phyloP scores from a whole-genome alignment of 768 basidiomycete species.

The Suillus placidus region DNA sequence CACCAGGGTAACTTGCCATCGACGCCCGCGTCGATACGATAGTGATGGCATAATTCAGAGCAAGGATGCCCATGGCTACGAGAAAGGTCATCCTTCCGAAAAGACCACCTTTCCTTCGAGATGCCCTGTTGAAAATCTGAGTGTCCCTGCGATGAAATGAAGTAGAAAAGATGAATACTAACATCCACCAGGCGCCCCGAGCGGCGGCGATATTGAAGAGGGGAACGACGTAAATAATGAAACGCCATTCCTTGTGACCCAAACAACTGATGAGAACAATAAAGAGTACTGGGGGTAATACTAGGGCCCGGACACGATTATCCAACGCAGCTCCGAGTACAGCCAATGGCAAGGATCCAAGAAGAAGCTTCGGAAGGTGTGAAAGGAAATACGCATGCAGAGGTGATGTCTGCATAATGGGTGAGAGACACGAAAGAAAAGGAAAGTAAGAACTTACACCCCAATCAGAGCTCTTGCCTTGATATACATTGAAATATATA shows the following conservation, averaged over 20 bases:
- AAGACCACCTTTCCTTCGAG: slow-evolving; percentile 49
- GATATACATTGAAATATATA: slow-evolving; percentile 81
- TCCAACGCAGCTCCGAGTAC: slow-evolving; percentile 54
- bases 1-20: slow-evolving; percentile 87
- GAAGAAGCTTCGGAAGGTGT: slow-evolving; percentile 77
- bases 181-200: slow-evolving; percentile 65
- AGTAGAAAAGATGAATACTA: slow-evolving; percentile 29
- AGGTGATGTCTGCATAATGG: slow-evolving; percentile 62
- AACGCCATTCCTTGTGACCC: slow-evolving; percentile 98
- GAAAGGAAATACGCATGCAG: slow-evolving; percentile 63
- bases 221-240: slow-evolving; percentile 87
- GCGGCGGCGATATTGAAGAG: slow-evolving; percentile 81
- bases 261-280: slow-evolving; percentile 70
- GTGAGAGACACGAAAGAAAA: slow-evolving; percentile 10
- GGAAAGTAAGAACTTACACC: slow-evolving; percentile 60
- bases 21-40: slow-evolving; percentile 59
- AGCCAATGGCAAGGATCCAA: slow-evolving; percentile 64
- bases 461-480: slow-evolving; percentile 91
- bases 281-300: slow-evolving; percentile 55
- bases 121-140: slow-evolving; percentile 38
- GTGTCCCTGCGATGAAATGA: slow-evolving; percentile 6
- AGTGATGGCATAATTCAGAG: slow-evolving; percentile 56
- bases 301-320: slow-evolving; percentile 49
- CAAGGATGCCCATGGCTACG: slow-evolving; percentile 48
- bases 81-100: slow-evolving; percentile 51